phyloP scores from a whole-genome alignment of 169 alveolate genomes.

The Plasmodium gaboni region DNA sequence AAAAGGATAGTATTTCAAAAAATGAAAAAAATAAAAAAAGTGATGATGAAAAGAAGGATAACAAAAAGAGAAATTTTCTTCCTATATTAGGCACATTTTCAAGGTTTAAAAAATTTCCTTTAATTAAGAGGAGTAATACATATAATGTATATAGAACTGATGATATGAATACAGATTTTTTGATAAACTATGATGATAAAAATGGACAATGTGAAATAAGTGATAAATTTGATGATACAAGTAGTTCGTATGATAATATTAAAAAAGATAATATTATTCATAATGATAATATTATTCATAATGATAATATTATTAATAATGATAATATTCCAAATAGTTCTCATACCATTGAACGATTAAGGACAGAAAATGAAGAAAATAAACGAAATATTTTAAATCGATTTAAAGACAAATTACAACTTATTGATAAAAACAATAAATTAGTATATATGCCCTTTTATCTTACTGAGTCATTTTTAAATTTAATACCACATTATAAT shows the following conservation, averaged over 20 bases:
- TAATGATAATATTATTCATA: background rate
- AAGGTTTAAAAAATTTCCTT: too few species aligned
- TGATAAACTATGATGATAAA: too few species aligned
- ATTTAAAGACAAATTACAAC: constrained; percentile 23
- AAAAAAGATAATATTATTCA: background rate
- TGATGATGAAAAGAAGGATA: too few species aligned
- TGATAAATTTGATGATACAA: background rate
- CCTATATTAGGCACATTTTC: too few species aligned
- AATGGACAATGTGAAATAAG: background rate
- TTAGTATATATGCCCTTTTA: constrained; percentile 51
- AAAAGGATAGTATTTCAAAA: too few species aligned
- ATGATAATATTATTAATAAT: background rate
- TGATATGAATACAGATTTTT: too few species aligned
- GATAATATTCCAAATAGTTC: too few species aligned
- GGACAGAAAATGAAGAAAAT: constrained; percentile 8
- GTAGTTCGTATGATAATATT: too few species aligned
- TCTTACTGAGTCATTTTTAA: constrained; percentile 27
- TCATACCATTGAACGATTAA: background rate
- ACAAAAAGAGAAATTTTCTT: too few species aligned
- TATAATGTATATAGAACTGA: too few species aligned
- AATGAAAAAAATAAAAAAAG: too few species aligned
- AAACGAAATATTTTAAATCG: constrained; percentile 12
- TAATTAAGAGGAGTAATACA: too few species aligned
- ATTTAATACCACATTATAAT: constrained; percentile 8
- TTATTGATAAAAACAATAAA: constrained; percentile 69